A percentile compares a stretch with the other conserved stretches of the same genome.
These are phyloP conservation scores for Salvia miltiorrhiza DNA, from an alignment of 257 asterid genomes.

Conservation along the genomic window DNA sequence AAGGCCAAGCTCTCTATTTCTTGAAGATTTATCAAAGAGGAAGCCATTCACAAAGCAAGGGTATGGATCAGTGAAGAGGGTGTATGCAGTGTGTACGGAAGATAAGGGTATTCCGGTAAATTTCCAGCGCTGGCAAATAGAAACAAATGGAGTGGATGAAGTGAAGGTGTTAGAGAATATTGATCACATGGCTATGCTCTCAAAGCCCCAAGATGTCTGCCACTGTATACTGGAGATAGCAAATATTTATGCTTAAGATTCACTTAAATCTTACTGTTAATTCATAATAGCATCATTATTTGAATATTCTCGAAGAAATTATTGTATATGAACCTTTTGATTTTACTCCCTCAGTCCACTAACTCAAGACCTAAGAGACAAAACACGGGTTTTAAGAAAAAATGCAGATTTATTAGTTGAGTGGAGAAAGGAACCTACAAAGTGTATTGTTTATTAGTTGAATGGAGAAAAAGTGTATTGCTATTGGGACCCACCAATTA, in stretches of 20 bases:
- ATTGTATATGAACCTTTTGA: too few species aligned
- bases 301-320: too few species aligned
- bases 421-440: too few species aligned
- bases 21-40: constrained; percentile 32
- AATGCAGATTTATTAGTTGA: too few species aligned
- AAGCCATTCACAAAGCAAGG: constrained; percentile 32
- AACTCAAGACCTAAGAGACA: too few species aligned
- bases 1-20: constrained; percentile 42
- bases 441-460: too few species aligned
- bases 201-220: constrained; percentile 32
- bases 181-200: constrained; percentile 57
- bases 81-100: constrained; percentile 29
- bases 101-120: constrained; percentile 32
- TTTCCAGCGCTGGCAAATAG: constrained; percentile 48
- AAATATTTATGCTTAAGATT: not conserved
- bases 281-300: too few species aligned
- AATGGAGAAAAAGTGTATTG: too few species aligned
- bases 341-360: too few species aligned
- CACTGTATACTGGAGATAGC: constrained; percentile 36
- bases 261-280: too few species aligned
- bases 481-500: too few species aligned
- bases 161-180: constrained; percentile 36
- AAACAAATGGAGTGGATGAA: constrained; percentile 30
- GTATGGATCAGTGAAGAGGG: constrained; percentile 49
- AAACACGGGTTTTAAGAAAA: too few species aligned